Base-by-base conservation (phyloP, 2,329 filamentous ascomycete genomes). In the Allantophomopsis cytisporea region DNA sequence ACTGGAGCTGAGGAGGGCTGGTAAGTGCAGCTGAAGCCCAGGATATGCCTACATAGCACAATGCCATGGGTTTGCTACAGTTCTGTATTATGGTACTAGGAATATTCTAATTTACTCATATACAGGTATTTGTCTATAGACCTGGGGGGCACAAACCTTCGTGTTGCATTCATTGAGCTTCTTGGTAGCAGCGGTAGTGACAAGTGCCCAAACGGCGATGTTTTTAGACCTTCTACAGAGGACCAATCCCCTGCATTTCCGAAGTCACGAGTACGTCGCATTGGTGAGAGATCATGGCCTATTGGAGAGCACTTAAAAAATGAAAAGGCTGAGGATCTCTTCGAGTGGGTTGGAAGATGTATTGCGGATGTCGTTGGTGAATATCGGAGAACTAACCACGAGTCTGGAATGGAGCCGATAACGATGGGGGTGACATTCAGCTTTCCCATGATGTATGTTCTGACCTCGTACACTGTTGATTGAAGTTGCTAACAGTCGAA, bases 341-440 rank as follows among this genome's bases (percentile, higher is more conserved):
- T 91, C 56, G 60, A 69, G n/a, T 91, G 83, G 83, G 84, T 91
- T 47, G 84, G 83, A 18, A 65, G 72, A 49, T 83, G 80, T 51
- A 84, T 91, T 48, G 80, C 80, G 12, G 68, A 80, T 43, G 81
- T 88, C 3, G 76, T 89, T 13, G 63, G 61, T 23, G 69, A 77
- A 44, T 76, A 71, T 7, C 65, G 68, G 43, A 50, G 62, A 4
- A 50, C 53, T 12, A 61, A 68, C 42, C 50, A 55, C 30, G 56
- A 75, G 34, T 52, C 60, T 31, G 58, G 45, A 36, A 57, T 28
- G 23, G 23, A 62, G 43, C 34, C 49, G 6, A 41, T 41, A 33
- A 66, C 73, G 5, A 64, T 83, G 47, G 79, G 79, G 11, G 74
- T 83, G 23, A 79, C 78, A 2, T 83, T 83, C 53, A 80, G 75